Evolutionary conservation across 306 rosid genomes (phyloP), one percentile per base, ranked within the genome.

Genomic region (Oemleria cerasiformis): DNA sequence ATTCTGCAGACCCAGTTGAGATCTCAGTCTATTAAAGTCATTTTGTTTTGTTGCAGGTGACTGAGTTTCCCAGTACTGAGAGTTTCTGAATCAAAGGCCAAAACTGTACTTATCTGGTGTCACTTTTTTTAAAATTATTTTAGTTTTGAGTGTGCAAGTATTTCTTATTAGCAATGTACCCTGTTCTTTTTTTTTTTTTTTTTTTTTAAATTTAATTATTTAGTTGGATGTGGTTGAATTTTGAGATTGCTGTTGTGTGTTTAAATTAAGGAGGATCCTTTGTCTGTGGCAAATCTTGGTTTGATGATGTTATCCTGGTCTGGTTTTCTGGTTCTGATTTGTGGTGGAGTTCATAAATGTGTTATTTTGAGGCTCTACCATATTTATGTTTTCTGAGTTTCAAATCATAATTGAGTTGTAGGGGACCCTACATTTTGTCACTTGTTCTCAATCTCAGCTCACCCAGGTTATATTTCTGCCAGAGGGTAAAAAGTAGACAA

Each of bases 181-280:
- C 25, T 66, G 77, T 71, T 58, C 45, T 49, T 72, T 68, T 59
- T 49, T 45, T 65, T 48, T 58, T 23, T 39, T 17, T 51, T 51
- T n/a, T 51, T 10, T n/a, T 17, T n/a, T 51, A 16, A 17, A 53
- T n/a, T 53, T 47, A 13, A 53, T 53, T 19, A n/a, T 19, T 19
- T 54, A 75, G 47, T 13, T 57, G 66, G 51, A 50, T 53, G 77
- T 49, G 30, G 54, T 79, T 78, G 63, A 67, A 63, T 63, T 30
- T 30, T 30, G 77, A 78, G 56, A 67, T 25, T 23, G 64, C 17
- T 77, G 64, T 19, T 77, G 85, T 77, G 82, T 80, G 36, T 80
- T 79, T 80, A 75, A 68, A 68, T 65, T 78, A 81, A 89, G 92
- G 86, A 78, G 92, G 86, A 78, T 89, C 86, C 92, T 71, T 71